phyloP scores from a whole-genome alignment of 805 yeast species.

The Kazachstania bromeliacearum region DNA sequence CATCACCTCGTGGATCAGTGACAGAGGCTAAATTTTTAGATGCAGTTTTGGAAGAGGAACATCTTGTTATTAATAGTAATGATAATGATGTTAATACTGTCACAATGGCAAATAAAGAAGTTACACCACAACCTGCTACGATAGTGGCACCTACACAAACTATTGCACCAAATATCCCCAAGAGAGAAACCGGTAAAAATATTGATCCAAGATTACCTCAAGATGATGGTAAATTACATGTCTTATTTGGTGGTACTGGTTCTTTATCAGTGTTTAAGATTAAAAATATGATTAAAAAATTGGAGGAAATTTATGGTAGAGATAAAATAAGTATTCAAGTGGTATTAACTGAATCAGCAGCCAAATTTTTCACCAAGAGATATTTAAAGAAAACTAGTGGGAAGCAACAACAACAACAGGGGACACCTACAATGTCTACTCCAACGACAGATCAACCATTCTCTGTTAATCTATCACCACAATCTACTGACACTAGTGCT shows the following conservation, averaged over 20 bases:
- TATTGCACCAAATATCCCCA: slow-evolving; percentile 20
- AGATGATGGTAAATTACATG: slow-evolving; percentile 83
- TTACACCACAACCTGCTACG: slow-evolving; percentile 1
- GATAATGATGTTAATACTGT: not conserved
- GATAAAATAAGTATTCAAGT: slow-evolving; percentile 74
- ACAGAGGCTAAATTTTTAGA: slow-evolving; percentile 6
- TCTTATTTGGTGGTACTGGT: slow-evolving; percentile 82
- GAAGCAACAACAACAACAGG: slow-evolving; percentile 1
- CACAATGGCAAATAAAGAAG: not conserved
- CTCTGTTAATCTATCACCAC: not conserved
- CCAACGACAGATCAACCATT: not conserved
- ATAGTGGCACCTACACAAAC: slow-evolving; percentile 2
- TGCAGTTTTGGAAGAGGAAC: slow-evolving; percentile 8
- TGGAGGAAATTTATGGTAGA: slow-evolving; percentile 72
- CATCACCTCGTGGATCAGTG: slow-evolving; percentile 11
- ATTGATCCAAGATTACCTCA: slow-evolving; percentile 58
- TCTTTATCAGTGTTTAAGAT: slow-evolving; percentile 78
- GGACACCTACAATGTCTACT: not conserved
- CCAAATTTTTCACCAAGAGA: slow-evolving; percentile 44
- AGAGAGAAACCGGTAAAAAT: slow-evolving; percentile 37
- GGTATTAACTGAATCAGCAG: slow-evolving; percentile 76
- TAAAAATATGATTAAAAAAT: slow-evolving; percentile 66
- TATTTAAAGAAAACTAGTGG: slow-evolving; percentile 11
- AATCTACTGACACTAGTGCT: not conserved
- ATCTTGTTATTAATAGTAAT: not conserved